Evolutionary conservation across 345 rosid genomes (phyloP), one percentile per base, ranked within the genome.

Genomic region (Abelmoschus esculentus): DNA sequence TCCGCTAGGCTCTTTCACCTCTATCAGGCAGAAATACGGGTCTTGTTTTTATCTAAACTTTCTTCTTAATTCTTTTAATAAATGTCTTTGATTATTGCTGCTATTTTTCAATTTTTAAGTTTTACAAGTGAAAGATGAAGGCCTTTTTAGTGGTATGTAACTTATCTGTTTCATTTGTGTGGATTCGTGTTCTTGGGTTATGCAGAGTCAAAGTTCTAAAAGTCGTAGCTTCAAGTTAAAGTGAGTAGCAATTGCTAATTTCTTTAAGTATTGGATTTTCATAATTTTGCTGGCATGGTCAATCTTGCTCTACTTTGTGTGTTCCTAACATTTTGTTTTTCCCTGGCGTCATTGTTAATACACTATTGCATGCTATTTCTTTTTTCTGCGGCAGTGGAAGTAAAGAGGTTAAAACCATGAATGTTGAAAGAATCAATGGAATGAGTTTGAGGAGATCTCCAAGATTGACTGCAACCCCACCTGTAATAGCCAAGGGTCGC

Each of bases 171-270:
- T 31, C n/a, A 29, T 61, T 69, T 50, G 18, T 53, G 49, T 55
- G 32, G 31, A 7, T 62, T 76, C 18, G 38, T 71, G 22, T 62
- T 76, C 15, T 46, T 73, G 15, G 17, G 38, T 77, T 70, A 8
- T 79, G 81, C 79, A 80, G 82, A 61, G 67, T 26, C 64, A 22
- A 40, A 67, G 79, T 58, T 69, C 47, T 14, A 72, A 60, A 6
- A 49, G 55, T 65, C 64, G 40, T 19, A 72, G 66, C 66, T 57
- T 72, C 34, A n/a, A 52, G 26, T 40, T 72, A 71, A 74, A 72
- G 86, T 85, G 78, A 82, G 85, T 75, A 13, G 34, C 32, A 47
- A 19, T 70, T 64, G 14, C 26, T 61, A 9, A 26, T 66, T 59
- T 49, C n/a, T 70, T 54, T 32, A 17, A 17, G 7, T 6, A 47